Conservation (phyloP, 1,139 yeast species). For the Suhomyces terraborum region DNA sequence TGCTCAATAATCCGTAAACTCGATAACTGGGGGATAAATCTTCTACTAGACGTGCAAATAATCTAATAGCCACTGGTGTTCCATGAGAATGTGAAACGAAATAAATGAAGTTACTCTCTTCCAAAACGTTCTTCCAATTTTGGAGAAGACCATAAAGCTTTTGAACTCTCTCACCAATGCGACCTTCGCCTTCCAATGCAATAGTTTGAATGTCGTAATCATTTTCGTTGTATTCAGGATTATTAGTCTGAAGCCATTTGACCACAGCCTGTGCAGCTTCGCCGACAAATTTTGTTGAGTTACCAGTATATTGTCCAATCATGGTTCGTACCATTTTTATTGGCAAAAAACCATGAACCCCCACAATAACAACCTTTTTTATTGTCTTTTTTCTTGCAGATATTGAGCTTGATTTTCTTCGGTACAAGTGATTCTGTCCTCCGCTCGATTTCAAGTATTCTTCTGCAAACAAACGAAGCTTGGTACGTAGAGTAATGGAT, state of each 20-base stretch:
- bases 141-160: constrained; percentile 37
- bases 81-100: constrained; percentile 50
- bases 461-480: constrained; percentile 40
- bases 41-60: constrained; percentile 38
- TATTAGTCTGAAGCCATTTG: constrained; percentile 40
- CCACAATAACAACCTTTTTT: constrained; percentile 45
- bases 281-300: constrained; percentile 36
- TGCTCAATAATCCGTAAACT: constrained; percentile 44
- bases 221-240: constrained; percentile 22
- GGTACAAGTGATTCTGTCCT: constrained; percentile 40
- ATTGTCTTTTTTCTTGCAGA: constrained; percentile 20
- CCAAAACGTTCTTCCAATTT: constrained; percentile 45
- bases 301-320: constrained; percentile 52
- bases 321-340: constrained; percentile 48
- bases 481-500: constrained; percentile 41
- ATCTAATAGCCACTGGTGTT: constrained; percentile 45
- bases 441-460: constrained; percentile 30
- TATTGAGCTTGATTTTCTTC: constrained; percentile 19
- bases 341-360: constrained; percentile 57
- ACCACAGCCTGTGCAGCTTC: constrained; percentile 40
- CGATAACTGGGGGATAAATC: constrained; percentile 13
- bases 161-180: constrained; percentile 42
- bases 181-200: constrained; percentile 57
- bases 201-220: constrained; percentile 44
- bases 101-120: constrained; percentile 44